Conservation (phyloP, 371 early-diverging fungal species). For the Cokeromyces recurvatus region DNA sequence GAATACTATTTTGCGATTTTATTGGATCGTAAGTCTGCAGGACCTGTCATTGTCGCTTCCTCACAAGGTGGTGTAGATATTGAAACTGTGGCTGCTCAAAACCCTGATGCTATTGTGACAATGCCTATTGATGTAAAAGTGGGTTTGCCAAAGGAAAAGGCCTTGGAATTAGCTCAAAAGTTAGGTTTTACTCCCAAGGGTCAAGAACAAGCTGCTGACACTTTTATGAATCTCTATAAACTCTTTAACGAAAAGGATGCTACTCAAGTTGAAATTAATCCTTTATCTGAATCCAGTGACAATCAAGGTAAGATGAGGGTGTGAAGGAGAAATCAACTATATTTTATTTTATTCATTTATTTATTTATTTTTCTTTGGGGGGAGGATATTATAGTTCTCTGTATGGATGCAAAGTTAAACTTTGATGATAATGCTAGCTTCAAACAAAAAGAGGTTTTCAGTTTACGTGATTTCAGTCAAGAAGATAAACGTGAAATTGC, state of each 20-base stretch:
- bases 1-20: constrained; percentile 98
- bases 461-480: constrained; percentile 88
- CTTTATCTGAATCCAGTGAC: constrained; percentile 86
- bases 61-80: constrained; percentile 98
- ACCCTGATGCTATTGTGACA: constrained; percentile 90
- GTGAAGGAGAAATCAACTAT: not conserved
- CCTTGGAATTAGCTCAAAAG: constrained; percentile 67
- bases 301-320: constrained; percentile 65
- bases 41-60: constrained; percentile 94
- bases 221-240: constrained; percentile 89
- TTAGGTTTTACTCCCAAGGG: constrained; percentile 86
- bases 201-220: constrained; percentile 84
- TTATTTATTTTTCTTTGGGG: not conserved
- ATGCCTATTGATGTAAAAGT: constrained; percentile 73
- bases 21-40: constrained; percentile 92
- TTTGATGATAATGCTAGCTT: constrained; percentile 99
- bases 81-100: constrained; percentile 91
- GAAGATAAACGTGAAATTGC: constrained; percentile 97
- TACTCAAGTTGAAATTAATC: constrained; percentile 98
- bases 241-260: constrained; percentile 96
- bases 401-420: constrained; percentile 72
- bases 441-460: constrained; percentile 90
- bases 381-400: constrained; percentile 42
- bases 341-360: not conserved
- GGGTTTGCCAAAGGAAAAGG: constrained; percentile 62